phyloP scores from a whole-genome alignment of 176 grass and related monocot species.

The bread wheat (Triticum aestivum) region DNA sequence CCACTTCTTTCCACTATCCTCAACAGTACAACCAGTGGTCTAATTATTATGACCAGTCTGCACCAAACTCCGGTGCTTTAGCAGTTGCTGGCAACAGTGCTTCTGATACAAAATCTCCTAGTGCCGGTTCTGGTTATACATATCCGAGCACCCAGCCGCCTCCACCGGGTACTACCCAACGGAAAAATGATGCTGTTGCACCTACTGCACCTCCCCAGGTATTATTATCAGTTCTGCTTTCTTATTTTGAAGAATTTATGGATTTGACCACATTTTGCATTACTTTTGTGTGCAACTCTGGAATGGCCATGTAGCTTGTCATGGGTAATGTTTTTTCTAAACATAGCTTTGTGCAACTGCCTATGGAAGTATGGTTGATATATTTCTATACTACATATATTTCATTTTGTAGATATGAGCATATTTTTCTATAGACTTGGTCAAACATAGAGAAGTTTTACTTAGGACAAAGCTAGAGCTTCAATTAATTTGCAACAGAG shows the following conservation, averaged over 20 bases:
- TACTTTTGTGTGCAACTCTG: not conserved
- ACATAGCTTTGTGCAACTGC: not conserved
- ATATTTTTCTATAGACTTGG: too few relatives aligned
- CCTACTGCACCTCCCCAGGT: constrained; percentile 58
- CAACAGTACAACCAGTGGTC: constrained; percentile 71
- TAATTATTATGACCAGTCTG: constrained; percentile 62
- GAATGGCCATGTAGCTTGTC: constrained; percentile 9
- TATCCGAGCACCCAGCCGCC: constrained; percentile 68
- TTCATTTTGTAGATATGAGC: too few relatives aligned
- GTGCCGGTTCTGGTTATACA: constrained; percentile 34
- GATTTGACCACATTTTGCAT: not conserved
- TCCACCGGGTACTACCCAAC: constrained; percentile 76
- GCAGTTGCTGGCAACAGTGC: constrained; percentile 32
- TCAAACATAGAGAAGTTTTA: not conserved
- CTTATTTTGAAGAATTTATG: constrained; percentile 23
- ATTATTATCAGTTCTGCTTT: constrained; percentile 22
- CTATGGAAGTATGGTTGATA: constrained; percentile 13
- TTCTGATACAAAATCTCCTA: constrained; percentile 23
- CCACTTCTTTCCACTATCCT: constrained; percentile 54
- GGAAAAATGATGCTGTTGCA: constrained; percentile 53
- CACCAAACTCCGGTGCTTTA: constrained; percentile 29
- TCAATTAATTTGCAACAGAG: not conserved
- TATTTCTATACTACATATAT: not conserved
- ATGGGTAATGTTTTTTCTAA: not conserved
- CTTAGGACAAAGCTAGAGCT: not conserved